phyloP scores from a whole-genome alignment of 805 yeast species.

The Brettanomyces anomalus region DNA sequence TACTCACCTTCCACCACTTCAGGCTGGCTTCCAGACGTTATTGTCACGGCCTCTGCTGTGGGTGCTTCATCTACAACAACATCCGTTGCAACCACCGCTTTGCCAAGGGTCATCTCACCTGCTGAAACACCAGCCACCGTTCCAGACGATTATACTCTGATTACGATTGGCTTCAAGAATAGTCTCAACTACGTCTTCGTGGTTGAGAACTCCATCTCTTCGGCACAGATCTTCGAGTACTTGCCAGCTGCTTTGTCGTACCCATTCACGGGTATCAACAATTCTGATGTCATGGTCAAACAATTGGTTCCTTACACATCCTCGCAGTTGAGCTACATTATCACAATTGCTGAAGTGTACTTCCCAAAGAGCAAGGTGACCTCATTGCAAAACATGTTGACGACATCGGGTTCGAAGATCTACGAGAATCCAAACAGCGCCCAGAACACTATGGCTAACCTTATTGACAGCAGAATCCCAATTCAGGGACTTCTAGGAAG shows the following conservation, averaged over 20 bases:
- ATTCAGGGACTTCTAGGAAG: constrained; percentile 32
- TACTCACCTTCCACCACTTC: background rate
- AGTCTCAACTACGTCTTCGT: constrained; percentile 80
- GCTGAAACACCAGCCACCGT: constrained; percentile 29
- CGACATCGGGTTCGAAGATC: constrained; percentile 43
- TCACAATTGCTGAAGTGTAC: constrained; percentile 83
- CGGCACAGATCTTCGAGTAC: constrained; percentile 79
- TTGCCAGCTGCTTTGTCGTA: constrained; percentile 63
- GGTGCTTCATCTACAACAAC: background rate
- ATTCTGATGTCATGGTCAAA: constrained; percentile 43
- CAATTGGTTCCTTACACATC: constrained; percentile 72
- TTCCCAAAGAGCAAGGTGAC: constrained; percentile 52
- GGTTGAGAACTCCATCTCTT: constrained; percentile 59
- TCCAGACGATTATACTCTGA: constrained; percentile 39
- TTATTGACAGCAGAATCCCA: constrained; percentile 69
- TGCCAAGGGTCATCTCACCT: constrained; percentile 81
- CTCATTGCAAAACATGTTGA: constrained; percentile 40
- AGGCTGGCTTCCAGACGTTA: constrained; percentile 2
- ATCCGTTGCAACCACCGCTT: constrained; percentile 33
- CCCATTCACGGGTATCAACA: constrained; percentile 38
- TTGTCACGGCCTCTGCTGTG: background rate
- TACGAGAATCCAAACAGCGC: constrained; percentile 53
- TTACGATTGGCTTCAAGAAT: constrained; percentile 71
- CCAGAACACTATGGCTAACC: constrained; percentile 45
- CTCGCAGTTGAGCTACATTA: constrained; percentile 47